Evolutionary conservation across 2,329 filamentous ascomycete species (phyloP), one percentile per base, ranked within the genome.

Genomic region (Anthostomella pinea): DNA sequence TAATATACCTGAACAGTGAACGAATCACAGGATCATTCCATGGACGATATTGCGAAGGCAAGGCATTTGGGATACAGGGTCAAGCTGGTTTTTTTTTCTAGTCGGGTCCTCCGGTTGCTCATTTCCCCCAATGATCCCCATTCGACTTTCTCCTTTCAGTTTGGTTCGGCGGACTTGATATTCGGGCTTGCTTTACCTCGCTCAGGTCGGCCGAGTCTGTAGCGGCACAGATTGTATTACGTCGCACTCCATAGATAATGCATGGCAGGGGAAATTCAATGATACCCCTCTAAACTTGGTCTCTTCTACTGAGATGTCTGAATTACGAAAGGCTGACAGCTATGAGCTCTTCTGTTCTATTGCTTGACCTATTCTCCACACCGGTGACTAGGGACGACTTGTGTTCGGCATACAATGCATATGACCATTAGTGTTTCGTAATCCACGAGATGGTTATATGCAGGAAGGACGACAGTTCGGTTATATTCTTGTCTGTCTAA

Each of bases 211-310:
- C 6, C 6, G 24, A 14, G 37, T 26, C 31, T 31, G 34, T 41
- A 32, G 18, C 32, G 33, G 34, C 14, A 25, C 38, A 45, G 23
- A 48, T 45, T 42, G 42, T 48, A 36, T 35, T 28, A 18, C 23
- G 11, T 11, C 22, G 14, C 10, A 32, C 6, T 27, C 22, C 37
- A 45, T 31, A 42, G 31, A 36, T 6, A 9, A 21, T 13, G 14
- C 5, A 25, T 23, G 2, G 22, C 6, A 24, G 27, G 22, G 8
- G 16, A 18, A 41, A 9, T 9, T 20, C 5, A n/a, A n/a, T n/a
- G n/a, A n/a, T n/a, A n/a, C n/a, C n/a, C n/a, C n/a, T n/a, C n/a
- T n/a, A n/a, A n/a, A n/a, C n/a, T n/a, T n/a, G n/a, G n/a, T n/a
- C n/a, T n/a, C n/a, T n/a, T n/a, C n/a, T n/a, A n/a, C n/a, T n/a